Evolutionary conservation across 352 stramenopile species (phyloP), one percentile per base, ranked within the genome.

Genomic region (Phytophthora citricola): DNA sequence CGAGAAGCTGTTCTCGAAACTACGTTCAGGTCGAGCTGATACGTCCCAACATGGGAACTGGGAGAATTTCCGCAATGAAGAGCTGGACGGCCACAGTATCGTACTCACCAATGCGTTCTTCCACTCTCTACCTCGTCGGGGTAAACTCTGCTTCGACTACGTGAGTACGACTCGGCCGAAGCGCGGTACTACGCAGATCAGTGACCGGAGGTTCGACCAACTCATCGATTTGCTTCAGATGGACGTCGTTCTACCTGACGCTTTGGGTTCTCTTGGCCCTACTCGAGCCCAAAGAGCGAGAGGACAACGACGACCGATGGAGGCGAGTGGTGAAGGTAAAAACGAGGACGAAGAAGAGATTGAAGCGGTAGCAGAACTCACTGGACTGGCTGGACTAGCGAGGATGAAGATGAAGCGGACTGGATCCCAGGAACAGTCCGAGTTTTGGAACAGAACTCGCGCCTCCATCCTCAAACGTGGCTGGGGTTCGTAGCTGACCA

Each of bases 51-150:
- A 97, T 38, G 89, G 87, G 22, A 95, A 97, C 56, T 97, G 89
- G 87, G 84, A 97, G 62, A 97, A 97, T 63, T 98, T 97, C 51
- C 83, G 92, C 41, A 97, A 97, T 50, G 92, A 97, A 75, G 78
- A 78, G 36, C 81, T 96, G 20, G 89, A 97, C 45, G 87, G 86
- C 8, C 65, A 85, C 41, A 70, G 65, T 4, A 69, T 97, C 4
- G 75, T 89, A 24, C 70, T 97, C 20, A 90, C 81, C 34, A 91
- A 76, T 31, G 69, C 75, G 5, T 97, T 94, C 59, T 95, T 97
- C 59, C 79, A 88, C 60, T 75, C 87, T 14, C 70, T 93, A 6
- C 90, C 91, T 15, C 50, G 51, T 0, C 69, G 76, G 2, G 90
- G 91, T 12, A 93, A 90, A 60, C 78, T 97, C 1, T 83, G 78